Percentiles rank a stretch among this genome's conserved stretches.
Conservation (phyloP, 176 grass and related monocot species). For the Themeda triandra region DNA sequence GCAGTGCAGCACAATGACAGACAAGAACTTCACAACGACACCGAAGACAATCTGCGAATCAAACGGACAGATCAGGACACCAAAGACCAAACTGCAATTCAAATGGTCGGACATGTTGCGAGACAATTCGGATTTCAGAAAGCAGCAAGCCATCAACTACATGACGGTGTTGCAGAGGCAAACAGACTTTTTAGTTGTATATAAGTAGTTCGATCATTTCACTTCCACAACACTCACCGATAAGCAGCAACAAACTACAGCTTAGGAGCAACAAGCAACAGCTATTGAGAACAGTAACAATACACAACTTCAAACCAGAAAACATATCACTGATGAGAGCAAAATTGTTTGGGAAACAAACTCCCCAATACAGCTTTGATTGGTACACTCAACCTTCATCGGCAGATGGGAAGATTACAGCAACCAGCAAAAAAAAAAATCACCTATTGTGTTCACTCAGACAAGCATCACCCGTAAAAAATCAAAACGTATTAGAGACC, state of each 20-base stretch:
- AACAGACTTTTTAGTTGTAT: too few species aligned
- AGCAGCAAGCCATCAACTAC: not conserved
- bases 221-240: not conserved
- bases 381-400: conserved; percentile 30
- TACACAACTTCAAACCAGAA: not conserved
- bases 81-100: not conserved
- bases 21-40: too few species aligned
- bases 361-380: conserved; percentile 23
- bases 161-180: not conserved
- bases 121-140: not conserved
- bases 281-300: not conserved
- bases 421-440: not conserved
- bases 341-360: conserved; percentile 46
- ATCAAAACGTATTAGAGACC: conserved; percentile 13
- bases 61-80: too few species aligned
- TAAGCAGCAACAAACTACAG: not conserved
- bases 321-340: not conserved
- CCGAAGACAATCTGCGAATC: too few species aligned
- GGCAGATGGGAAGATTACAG: not conserved
- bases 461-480: conserved; percentile 20
- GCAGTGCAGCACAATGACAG: too few species aligned
- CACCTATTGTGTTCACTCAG: not conserved
- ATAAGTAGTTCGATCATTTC: too few species aligned
- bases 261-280: too few species aligned
- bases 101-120: not conserved